A percentile compares a stretch with the other conserved stretches of the same genome.
Evolutionary conservation across 1,139 yeast species (phyloP).

Genomic region (Suhomyces bokatorum): DNA sequence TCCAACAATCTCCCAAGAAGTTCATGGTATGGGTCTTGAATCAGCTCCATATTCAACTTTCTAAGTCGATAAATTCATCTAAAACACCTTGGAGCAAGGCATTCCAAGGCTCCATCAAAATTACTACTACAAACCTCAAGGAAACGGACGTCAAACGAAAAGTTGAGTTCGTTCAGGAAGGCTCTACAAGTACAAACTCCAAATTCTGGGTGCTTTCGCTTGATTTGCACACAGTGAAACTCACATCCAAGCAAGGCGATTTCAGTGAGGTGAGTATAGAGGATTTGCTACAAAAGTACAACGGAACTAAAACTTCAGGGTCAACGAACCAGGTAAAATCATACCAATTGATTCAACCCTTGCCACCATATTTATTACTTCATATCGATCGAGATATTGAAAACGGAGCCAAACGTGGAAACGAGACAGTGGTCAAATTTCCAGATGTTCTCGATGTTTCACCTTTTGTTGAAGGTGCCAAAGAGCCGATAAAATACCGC

Average conservation of each 20-base stretch:
- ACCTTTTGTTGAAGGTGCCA: conserved; percentile 25
- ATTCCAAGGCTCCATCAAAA: conserved; percentile 56
- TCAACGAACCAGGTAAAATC: conserved; percentile 27
- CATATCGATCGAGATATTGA: conserved; percentile 54
- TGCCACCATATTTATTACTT: conserved; percentile 57
- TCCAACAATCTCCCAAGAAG: conserved; percentile 51
- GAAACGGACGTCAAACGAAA: conserved; percentile 22
- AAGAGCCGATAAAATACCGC: conserved; percentile 34
- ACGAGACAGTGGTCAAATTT: conserved; percentile 66
- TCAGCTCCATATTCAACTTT: conserved; percentile 40
- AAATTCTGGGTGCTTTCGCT: conserved; percentile 65
- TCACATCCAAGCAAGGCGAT: conserved; percentile 46
- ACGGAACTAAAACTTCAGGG: conserved; percentile 25
- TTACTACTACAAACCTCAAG: conserved; percentile 27
- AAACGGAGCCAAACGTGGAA: conserved; percentile 34
- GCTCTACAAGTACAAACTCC: conserved; percentile 16
- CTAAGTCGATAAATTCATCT: conserved; percentile 19
- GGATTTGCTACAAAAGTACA: conserved; percentile 49
- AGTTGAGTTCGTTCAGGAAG: conserved; percentile 24
- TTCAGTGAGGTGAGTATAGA: conserved; percentile 56
- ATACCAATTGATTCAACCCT: conserved; percentile 38
- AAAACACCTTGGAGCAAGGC: conserved; percentile 20
- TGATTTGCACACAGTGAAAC: conserved; percentile 53
- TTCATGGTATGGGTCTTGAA: conserved; percentile 64
- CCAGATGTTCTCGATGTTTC: conserved; percentile 48